A percentile compares a stretch with the other conserved stretches of the same genome.
Evolutionary conservation across 1,139 yeast genomes (phyloP).

Genomic region (Pneumocystis wakefieldiae): DNA sequence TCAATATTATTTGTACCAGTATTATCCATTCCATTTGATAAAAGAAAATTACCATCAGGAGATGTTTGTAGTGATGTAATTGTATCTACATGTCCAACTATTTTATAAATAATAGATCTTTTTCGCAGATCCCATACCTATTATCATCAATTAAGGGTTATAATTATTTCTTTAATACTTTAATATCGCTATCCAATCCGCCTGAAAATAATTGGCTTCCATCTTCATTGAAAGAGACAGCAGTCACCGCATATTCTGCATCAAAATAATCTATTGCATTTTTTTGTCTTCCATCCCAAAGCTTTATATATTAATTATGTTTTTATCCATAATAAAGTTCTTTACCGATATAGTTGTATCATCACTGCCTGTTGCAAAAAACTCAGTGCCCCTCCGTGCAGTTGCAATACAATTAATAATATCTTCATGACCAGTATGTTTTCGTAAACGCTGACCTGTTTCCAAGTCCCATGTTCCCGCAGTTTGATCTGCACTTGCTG

Average conservation of each 20-base stretch:
- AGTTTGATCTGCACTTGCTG: constrained; percentile 36
- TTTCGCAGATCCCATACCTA: constrained; percentile 24
- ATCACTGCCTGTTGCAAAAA: constrained; percentile 46
- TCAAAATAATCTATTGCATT: constrained; percentile 27
- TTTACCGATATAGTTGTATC: constrained; percentile 37
- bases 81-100: constrained; percentile 32
- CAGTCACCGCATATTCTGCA: constrained; percentile 43
- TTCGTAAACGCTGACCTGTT: constrained; percentile 41
- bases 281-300: constrained; percentile 55
- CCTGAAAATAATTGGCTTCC: constrained; percentile 38
- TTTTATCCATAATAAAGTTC: background rate
- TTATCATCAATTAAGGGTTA: background rate
- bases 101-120: constrained; percentile 25
- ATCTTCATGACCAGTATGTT: constrained; percentile 38
- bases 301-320: background rate
- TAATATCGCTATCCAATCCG: constrained; percentile 54
- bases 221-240: constrained; percentile 31
- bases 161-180: constrained; percentile 21
- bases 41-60: constrained; percentile 33
- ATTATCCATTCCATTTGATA: constrained; percentile 46
- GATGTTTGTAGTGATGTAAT: constrained; percentile 41
- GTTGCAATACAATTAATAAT: constrained; percentile 41
- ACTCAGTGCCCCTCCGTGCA: constrained; percentile 23
- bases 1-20: constrained; percentile 14
- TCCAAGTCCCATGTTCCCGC: constrained; percentile 41